These are phyloP conservation scores for Corynascus novoguineensis DNA, from an alignment of 495 filamentous ascomycete genomes.

Conservation along the genomic window DNA sequence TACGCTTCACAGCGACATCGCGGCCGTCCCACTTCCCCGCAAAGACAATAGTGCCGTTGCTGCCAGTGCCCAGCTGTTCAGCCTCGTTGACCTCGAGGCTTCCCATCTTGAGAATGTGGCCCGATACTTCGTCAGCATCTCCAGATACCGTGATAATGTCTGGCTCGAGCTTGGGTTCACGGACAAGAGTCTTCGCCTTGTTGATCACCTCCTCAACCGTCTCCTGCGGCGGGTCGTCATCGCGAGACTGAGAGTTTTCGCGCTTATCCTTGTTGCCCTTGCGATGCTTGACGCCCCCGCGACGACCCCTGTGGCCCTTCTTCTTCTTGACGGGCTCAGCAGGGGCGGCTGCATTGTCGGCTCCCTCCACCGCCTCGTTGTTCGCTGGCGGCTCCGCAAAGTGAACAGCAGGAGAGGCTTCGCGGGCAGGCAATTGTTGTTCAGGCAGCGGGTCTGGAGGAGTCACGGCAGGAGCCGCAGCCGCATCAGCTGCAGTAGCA, in stretches of 20 bases:
- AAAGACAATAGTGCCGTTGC: slow-evolving; percentile 82
- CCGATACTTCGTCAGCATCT: slow-evolving; percentile 50
- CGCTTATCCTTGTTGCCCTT: slow-evolving; percentile 46
- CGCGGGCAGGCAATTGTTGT: background rate
- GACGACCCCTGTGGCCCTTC: slow-evolving; percentile 72
- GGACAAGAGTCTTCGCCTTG: slow-evolving; percentile 41
- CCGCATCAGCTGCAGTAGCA: no score
- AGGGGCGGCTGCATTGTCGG: slow-evolving; percentile 30
- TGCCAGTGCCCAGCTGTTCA: slow-evolving; percentile 69
- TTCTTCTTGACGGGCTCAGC: slow-evolving; percentile 56
- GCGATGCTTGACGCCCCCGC: slow-evolving; percentile 71
- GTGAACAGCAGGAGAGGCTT: slow-evolving; percentile 3
- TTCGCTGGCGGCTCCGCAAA: slow-evolving; percentile 15
- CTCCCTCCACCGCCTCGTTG: slow-evolving; percentile 32
- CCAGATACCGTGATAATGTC: slow-evolving; percentile 48
- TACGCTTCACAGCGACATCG: slow-evolving; percentile 92
- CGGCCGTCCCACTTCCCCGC: slow-evolving; percentile 82
- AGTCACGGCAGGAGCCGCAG: background rate
- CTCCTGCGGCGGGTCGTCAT: slow-evolving; percentile 32
- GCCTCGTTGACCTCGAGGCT: slow-evolving; percentile 69
- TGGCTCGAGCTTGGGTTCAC: slow-evolving; percentile 49
- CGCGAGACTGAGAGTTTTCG: slow-evolving; percentile 38
- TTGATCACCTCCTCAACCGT: slow-evolving; percentile 42
- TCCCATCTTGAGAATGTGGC: slow-evolving; percentile 61
- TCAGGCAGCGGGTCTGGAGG: background rate